Conservation (phyloP, 306 rosid species). For the Pueraria montana region DNA sequence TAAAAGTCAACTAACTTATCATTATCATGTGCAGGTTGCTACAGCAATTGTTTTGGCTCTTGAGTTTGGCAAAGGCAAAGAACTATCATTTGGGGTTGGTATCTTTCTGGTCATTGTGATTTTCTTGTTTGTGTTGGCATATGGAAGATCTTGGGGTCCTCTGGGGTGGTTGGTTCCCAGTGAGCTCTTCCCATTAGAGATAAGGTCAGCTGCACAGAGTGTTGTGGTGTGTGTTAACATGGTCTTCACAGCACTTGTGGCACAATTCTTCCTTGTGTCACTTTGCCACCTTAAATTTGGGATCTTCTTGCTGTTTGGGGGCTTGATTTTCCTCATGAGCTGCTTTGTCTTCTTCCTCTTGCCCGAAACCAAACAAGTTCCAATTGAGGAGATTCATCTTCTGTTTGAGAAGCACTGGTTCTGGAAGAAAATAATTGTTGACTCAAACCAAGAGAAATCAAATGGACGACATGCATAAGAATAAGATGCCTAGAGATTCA, state of each 20-base stretch:
- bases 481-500: too few species aligned
- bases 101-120: conserved; percentile 73
- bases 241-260: background rate
- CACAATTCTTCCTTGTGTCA: conserved; percentile 52
- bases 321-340: conserved; percentile 68
- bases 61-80: conserved; percentile 67
- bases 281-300: conserved; percentile 90
- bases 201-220: conserved; percentile 92
- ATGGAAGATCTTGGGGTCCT: conserved; percentile 97
- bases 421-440: conserved; percentile 63
- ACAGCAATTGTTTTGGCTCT: conserved; percentile 73
- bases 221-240: conserved; percentile 74
- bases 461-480: conserved; percentile 45
- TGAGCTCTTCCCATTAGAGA: conserved; percentile 89
- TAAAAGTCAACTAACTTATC: too few species aligned
- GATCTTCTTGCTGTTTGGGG: conserved; percentile 75
- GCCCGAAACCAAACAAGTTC: conserved; percentile 90
- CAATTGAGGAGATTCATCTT: conserved; percentile 78
- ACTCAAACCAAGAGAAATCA: conserved; percentile 65
- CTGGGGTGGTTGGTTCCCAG: conserved; percentile 94
- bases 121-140: conserved; percentile 79
- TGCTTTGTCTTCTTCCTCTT: conserved; percentile 72
- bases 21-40: conserved; percentile 60
- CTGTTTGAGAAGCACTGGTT: conserved; percentile 81
- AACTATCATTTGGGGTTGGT: conserved; percentile 68